Evolutionary conservation across 495 filamentous ascomycete species (phyloP).

Genomic region (Pyrenula massariospora): DNA sequence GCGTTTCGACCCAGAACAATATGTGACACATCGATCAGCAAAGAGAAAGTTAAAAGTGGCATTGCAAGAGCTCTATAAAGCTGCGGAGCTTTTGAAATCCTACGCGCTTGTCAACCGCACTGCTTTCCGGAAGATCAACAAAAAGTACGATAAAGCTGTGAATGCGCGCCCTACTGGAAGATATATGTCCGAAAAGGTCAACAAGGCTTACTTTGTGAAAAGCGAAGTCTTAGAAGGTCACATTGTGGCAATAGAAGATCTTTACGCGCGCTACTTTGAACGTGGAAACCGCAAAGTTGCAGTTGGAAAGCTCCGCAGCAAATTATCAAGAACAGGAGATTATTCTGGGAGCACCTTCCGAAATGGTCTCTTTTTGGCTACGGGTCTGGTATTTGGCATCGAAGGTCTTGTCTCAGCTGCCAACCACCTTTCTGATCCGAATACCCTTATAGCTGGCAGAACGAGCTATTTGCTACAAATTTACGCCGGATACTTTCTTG

Average conservation of each 20-base stretch:
- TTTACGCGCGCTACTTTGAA: conserved; percentile 90
- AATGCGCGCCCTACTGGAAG: conserved; percentile 62
- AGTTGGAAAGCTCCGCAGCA: conserved; percentile 67
- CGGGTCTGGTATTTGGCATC: conserved; percentile 59
- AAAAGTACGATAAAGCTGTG: conserved; percentile 91
- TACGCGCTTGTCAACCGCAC: conserved; percentile 82
- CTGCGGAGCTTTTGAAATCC: conserved; percentile 80
- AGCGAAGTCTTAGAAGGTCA: conserved; percentile 70
- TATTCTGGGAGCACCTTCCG: conserved; percentile 65
- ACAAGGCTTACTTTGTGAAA: conserved; percentile 79
- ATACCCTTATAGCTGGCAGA: conserved; percentile 31
- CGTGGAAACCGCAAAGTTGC: conserved; percentile 84
- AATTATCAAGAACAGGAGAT: conserved; percentile 50
- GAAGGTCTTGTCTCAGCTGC: conserved; percentile 61
- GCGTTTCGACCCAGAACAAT: conserved; percentile 23
- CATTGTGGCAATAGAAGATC: conserved; percentile 68
- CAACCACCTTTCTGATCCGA: conserved; percentile 35
- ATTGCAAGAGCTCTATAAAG: conserved; percentile 83
- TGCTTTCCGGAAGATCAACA: conserved; percentile 95
- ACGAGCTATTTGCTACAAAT: conserved; percentile 75
- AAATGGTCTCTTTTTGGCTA: conserved; percentile 67
- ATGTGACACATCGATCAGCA: conserved; percentile 69
- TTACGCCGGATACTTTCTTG: conserved; percentile 76
- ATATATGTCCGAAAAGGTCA: conserved; percentile 89
- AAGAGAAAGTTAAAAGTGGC: conserved; percentile 87